Percentiles rank a stretch among this genome's conserved stretches.
phyloP scores from a whole-genome alignment of 2,329 filamentous ascomycete genomes.

The Claviceps maximensis region DNA sequence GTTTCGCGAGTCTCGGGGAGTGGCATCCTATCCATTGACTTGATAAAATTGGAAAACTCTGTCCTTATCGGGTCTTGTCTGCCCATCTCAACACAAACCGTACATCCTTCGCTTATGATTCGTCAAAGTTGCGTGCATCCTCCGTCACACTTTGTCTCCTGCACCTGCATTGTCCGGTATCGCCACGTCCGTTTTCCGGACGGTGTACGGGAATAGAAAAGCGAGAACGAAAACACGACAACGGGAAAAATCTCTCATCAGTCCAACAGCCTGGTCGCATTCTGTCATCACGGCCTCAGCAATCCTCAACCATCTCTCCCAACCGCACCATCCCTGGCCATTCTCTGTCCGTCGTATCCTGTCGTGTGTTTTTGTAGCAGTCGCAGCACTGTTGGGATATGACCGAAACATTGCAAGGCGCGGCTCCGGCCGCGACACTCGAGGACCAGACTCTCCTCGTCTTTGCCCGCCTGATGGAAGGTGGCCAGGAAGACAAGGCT shows the following conservation, averaged over 20 bases:
- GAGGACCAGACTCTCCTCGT: slow-evolving; percentile 61
- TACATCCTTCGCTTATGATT: background rate
- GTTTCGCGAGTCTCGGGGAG: background rate
- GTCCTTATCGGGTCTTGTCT: background rate
- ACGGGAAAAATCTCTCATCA: background rate
- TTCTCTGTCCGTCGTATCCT: background rate
- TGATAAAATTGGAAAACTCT: background rate
- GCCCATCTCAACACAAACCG: background rate
- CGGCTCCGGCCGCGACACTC: slow-evolving; percentile 23
- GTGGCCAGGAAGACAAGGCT: slow-evolving; percentile 68
- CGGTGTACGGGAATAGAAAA: background rate
- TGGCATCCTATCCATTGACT: background rate
- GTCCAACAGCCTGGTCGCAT: background rate
- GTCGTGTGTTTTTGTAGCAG: background rate
- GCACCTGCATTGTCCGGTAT: background rate
- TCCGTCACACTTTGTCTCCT: background rate
- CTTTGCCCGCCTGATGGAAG: slow-evolving; percentile 81
- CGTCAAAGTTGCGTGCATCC: background rate
- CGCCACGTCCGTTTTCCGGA: background rate
- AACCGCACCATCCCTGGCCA: background rate
- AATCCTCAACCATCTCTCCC: background rate
- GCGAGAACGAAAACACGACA: background rate
- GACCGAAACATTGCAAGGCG: slow-evolving; percentile 20
- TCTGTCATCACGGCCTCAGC: background rate
- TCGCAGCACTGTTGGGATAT: slow-evolving; percentile 11